Base-by-base conservation (phyloP, 169 alveolate species). In the Cryptosporidium meleagridis region DNA sequence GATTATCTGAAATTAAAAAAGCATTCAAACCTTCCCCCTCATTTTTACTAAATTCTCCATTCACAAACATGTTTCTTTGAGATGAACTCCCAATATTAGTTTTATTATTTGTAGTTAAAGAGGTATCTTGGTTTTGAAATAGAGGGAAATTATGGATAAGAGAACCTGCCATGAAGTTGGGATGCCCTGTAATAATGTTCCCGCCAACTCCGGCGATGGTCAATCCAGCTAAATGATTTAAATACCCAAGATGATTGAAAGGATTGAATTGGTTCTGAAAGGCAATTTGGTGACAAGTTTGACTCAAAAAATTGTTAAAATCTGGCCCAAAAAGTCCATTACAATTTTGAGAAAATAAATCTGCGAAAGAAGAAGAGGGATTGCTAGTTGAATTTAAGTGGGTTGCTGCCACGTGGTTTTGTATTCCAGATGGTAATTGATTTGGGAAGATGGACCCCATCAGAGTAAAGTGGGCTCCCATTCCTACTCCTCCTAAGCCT, bases 241-340 rank as follows among this genome's bases (percentile, higher is more conserved):
- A 55, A 31, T 72, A 31, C 5, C 85, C 69, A 12, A 72, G 14
- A 21, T 65, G 67, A 29, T 35, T 72, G 4, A 52, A 21, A 4
- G 52, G 52, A 9, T 53, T 44, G 44, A 72, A 48, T n/a, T 72
- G 85, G 52, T 72, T 72, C 31, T 48, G 85, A 55, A 44, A 44
- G 21, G 72, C 72, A 29, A 72, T 33, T 29, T 55, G 85, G 14
- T 72, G 70, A n/a, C 33, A 72, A 18, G 85, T 31, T 31, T 72
- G 85, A 0, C 21, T 72, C 8, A 52, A 14, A 52, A 52, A 10
- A 33, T 29, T 2, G 14, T 72, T 31, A 0, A 72, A 14, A 7
- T 72, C 85, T 31, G 53, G 29, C 5, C 39, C 31, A 26, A 51
- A 10, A 33, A 48, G 26, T 31, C 69, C 70, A 10, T 44, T 69